These are phyloP conservation scores for Botrytis deweyae DNA, from an alignment of 2,329 filamentous ascomycete genomes.

Conservation along the genomic window DNA sequence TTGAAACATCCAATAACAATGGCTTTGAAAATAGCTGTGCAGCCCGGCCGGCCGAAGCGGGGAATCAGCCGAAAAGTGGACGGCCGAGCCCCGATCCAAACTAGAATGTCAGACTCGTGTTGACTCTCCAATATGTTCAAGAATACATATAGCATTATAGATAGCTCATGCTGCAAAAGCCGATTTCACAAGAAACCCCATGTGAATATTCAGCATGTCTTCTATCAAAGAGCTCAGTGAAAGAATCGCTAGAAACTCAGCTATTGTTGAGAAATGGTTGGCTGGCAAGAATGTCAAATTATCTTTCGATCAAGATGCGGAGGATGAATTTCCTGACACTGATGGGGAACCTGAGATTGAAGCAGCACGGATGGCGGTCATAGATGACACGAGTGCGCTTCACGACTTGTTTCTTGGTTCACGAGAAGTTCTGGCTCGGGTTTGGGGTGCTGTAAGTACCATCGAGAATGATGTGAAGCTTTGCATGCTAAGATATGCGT, in stretches of 20 bases:
- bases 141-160: neutral
- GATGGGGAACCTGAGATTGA: neutral
- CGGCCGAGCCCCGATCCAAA: neutral
- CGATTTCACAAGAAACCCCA: neutral
- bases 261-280: slow-evolving; percentile 5
- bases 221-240: slow-evolving; percentile 16
- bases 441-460: slow-evolving; percentile 13
- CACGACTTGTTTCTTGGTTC: slow-evolving; percentile 11
- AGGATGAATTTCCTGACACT: neutral
- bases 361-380: neutral
- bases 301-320: slow-evolving; percentile 2
- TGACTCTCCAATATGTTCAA: neutral
- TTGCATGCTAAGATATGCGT: neutral
- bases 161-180: neutral
- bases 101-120: neutral
- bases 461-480: neutral
- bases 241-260: slow-evolving; percentile 7
- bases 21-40: neutral
- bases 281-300: neutral
- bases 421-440: neutral
- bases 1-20: neutral
- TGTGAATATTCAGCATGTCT: neutral
- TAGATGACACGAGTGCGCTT: slow-evolving; percentile 2
- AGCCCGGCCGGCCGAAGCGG: neutral
- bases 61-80: neutral